Evolutionary conservation across 1,284 basidiomycete genomes (phyloP), one percentile per base, ranked within the genome.

Genomic region (Cutaneotrichosporon dermatis): DNA sequence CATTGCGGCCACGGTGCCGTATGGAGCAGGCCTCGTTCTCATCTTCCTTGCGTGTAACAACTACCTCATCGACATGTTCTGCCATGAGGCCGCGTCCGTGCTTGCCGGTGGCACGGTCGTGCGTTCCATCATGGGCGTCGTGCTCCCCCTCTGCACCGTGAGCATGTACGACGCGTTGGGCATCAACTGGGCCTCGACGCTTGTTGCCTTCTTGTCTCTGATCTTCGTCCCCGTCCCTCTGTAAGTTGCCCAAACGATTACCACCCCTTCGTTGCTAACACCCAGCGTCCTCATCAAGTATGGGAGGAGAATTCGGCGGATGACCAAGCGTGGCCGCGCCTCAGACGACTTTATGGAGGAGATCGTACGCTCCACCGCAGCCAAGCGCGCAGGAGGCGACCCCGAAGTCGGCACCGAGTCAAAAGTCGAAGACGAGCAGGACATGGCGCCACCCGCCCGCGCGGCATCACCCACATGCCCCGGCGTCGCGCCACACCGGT

Each of bases 31-130:
- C 7, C 64, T 73, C 56, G 69, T 73, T n/a, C 55, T 73, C 5
- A 64, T 71, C 57, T 70, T 73, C 59, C 61, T 72, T 16, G 67
- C 61, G 25, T 35, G 51, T 15, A 16, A 55, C 25, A 55, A 55
- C 7, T 86, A 86, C 74, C 54, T 59, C 52, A 87, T 51, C 9
- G 49, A 51, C 49, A 25, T 40, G n/a, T 51, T 86, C 71, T 78
- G 69, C 25, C 55, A 59, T 54, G 60, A 69, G 58, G 44, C 60
- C 8, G 85, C 86, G 0, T 84, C 83, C 57, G 85, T 85, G 9
- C 80, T 87, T 41, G 86, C 87, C 0, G 83, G 85, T 37, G 86
- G 86, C 10, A 83, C 87, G 15, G 82, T 89, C 42, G 69, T 86
- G 33, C 83, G 87, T 44, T 86, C 83, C 3, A 76, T 82, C 3